Base-by-base conservation (phyloP, 805 yeast species). In the Wickerhamiella spandovensis region DNA sequence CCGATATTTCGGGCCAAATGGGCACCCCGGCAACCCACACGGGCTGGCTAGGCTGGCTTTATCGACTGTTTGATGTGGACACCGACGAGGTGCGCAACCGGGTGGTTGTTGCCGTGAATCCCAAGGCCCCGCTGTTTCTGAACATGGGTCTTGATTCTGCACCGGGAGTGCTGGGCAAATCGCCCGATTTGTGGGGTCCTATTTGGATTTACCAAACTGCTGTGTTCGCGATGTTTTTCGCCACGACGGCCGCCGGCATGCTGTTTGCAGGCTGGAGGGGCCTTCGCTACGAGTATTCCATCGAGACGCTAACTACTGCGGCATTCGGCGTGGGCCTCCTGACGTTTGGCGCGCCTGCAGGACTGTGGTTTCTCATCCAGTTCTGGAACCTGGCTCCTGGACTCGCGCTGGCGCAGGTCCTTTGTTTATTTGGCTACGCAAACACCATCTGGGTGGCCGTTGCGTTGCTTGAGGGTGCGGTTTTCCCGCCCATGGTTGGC, bases 171-270 rank as follows among this genome's bases (percentile, higher is more conserved):
- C 56, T 70, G 56, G 70, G 71, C 39, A 70, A 72, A 15, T 51
- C 55, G 48, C 77, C 82, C 2, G 97, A 89, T 60, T 67, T 89
- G 48, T 90, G 87, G 64, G 96, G 96, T 0, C 83, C 94, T 7
- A 70, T 87, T 18, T 89, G 97, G 97, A 79, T 89, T 43, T 84
- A 90, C 12, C 87, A 88, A 0, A 82, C 95, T 0, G 76, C 86
- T 47, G 78, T 85, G 0, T 77, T 84, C 55, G 69, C 81, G 30
- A 71, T 85, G 63, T 88, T 88, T 66, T 79, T 87, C 51, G 75
- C 88, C 44, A 76, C 83, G 35, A 82, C 95, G 0, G 74, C 84
- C 20, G 76, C 84, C 2, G 79, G 81, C 46, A 61, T 83, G 21
- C 58, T 87, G n/a, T 69, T 78, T n/a, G 72, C 76, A 23, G 60